Evolutionary conservation across 371 early-diverging fungal species (phyloP), one percentile per base, ranked within the genome.

Genomic region (Mucor circinelloides): DNA sequence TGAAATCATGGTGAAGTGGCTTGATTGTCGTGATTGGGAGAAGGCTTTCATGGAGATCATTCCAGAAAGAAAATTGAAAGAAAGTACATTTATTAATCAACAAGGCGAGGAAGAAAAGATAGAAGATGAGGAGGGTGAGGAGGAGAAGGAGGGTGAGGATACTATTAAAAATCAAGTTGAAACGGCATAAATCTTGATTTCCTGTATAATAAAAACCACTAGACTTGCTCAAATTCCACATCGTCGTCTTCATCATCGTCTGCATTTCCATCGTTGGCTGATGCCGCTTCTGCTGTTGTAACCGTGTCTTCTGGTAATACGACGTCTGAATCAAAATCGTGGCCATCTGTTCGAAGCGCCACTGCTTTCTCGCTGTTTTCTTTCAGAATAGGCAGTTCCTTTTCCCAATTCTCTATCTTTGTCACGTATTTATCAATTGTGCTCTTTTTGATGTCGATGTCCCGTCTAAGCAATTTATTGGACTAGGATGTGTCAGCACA

Each of bases 31-130:
- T 10, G 89, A 91, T 74, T 95, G 95, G 95, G 81, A 91, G 68
- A 76, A 84, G 44, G 93, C 97, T 0, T 94, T 98, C 72, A 46
- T 90, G 68, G 89, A 90, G 25, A 90, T 93, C 10, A 93, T 98
- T 32, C 98, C 98, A 17, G 85, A 86, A 64, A 88, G 98, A 42
- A 98, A 94, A 72, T 68, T 90, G 46, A 81, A 88, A 46, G 82
- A 84, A 21, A 80, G 80, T 60, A 78, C 75, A 23, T 56, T 76
- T 48, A 44, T 78, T 17, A 76, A 76, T n/a, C 70, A 76, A 25
- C 65, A 67, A n/a, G 67, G 63, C 5, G 62, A 60, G 2, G 69
- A 66, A 57, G 67, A 66, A 28, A 58, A 69, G 30, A 66, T 68
- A 17, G 66, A 58, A 1, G 55, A 58, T 8, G 66, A 69, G 2